A percentile compares a stretch with the other conserved stretches of the same genome.
These are phyloP conservation scores for Collybiopsis luxurians DNA, from an alignment of 768 basidiomycete species.

Conservation along the genomic window DNA sequence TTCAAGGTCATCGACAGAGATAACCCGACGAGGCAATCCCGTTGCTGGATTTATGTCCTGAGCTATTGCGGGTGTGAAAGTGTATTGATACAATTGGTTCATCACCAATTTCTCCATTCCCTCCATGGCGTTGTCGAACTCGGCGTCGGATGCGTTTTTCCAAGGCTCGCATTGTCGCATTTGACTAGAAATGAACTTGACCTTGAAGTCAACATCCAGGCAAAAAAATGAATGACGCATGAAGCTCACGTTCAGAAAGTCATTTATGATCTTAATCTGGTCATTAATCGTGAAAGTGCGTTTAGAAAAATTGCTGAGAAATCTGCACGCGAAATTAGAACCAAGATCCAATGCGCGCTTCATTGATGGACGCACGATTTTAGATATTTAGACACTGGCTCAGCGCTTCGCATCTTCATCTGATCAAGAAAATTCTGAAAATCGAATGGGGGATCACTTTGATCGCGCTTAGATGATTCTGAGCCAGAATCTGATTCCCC, in stretches of 20 bases:
- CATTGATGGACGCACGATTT: constrained; percentile 68
- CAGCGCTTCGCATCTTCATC: constrained; percentile 84
- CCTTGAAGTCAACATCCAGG: background rate
- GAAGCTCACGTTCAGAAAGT: constrained; percentile 76
- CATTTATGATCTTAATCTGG: constrained; percentile 93
- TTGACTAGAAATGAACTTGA: constrained; percentile 82
- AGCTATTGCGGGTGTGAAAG: constrained; percentile 85
- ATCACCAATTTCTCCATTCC: constrained; percentile 99
- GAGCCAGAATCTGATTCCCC: background rate
- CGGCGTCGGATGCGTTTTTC: constrained; percentile 71
- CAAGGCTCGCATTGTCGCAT: constrained; percentile 87
- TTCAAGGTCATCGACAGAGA: constrained; percentile 96
- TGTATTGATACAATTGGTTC: constrained; percentile 95
- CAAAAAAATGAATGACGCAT: constrained; percentile 10
- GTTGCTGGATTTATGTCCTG: constrained; percentile 28
- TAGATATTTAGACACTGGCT: constrained; percentile 92
- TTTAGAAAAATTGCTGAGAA: constrained; percentile 91
- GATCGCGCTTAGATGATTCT: constrained; percentile 17
- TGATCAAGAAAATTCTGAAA: constrained; percentile 95
- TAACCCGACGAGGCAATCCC: constrained; percentile 59
- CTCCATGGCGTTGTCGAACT: constrained; percentile 97
- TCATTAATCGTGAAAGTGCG: constrained; percentile 89
- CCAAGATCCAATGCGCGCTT: background rate
- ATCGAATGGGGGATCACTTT: constrained; percentile 64
- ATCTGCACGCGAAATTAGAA: constrained; percentile 45